phyloP scores from a whole-genome alignment of 305 asterid species.

The Rubia peregrina region DNA sequence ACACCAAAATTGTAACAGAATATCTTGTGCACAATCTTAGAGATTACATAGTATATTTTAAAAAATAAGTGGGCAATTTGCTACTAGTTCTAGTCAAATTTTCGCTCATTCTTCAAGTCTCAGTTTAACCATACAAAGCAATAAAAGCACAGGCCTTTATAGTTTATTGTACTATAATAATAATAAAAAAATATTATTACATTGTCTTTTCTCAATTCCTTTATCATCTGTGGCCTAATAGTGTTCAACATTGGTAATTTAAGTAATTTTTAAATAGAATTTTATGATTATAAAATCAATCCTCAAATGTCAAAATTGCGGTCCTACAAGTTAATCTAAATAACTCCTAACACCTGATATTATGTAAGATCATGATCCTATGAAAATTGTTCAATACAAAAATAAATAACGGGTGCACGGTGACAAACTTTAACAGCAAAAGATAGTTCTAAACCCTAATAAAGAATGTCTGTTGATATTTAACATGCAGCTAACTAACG shows the following conservation, averaged over 20 bases:
- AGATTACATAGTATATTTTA: no score
- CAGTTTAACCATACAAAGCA: no score
- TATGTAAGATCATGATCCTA: not conserved
- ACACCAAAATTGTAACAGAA: no score
- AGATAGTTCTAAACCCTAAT: not conserved
- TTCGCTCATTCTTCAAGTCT: no score
- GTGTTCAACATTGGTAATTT: not conserved
- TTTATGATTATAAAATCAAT: not conserved
- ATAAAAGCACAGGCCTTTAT: no score
- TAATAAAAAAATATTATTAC: no score
- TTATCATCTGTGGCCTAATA: no score
- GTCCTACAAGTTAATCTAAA: not conserved
- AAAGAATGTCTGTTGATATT: not conserved
- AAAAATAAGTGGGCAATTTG: no score
- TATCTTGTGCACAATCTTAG: no score
- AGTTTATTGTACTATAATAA: no score
- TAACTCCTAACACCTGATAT: not conserved
- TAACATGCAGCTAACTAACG: not conserved
- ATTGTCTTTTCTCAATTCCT: no score
- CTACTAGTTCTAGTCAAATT: no score
- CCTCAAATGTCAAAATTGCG: not conserved
- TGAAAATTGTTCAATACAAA: not conserved
- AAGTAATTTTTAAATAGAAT: not conserved
- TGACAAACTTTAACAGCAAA: not conserved
- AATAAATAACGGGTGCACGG: not conserved